Evolutionary conservation across 2,329 filamentous ascomycete genomes (phyloP), one percentile per base, ranked within the genome.

Genomic region (Calonectria pteridis): DNA sequence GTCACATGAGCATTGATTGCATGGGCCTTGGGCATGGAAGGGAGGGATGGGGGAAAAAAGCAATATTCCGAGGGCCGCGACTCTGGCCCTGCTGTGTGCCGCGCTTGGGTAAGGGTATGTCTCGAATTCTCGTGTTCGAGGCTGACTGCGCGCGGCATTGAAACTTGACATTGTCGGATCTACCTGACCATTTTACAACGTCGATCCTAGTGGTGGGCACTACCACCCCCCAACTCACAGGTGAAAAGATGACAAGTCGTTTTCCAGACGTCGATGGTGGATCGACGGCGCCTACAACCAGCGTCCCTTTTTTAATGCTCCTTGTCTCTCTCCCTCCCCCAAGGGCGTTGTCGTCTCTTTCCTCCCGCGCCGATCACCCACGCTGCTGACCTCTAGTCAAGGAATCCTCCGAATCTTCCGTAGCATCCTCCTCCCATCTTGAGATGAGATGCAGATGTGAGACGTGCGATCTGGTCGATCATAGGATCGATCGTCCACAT

Each of bases 311-410:
- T 67, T 35, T 68, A 71, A 51, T 26, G 72, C 59, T 43, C 37
- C 59, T 4, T 64, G 49, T 73, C 53, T 46, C 58, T 67, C 29
- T 40, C 59, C 69, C 71, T 74, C 11, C 65, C 63, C 35, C 58
- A 63, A 66, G 75, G 64, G 77, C 72, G 75, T 74, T 76, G 73
- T 80, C 71, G n/a, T 75, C 78, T 80, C 78, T 79, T 80, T 72
- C 67, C 78, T 80, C 78, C 72, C 40, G 40, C 26, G 63, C 26
- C 49, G 50, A 78, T 77, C 71, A 49, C 33, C 58, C 73, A 68
- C 69, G 29, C 53, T 18, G 33, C 55, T 59, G 18, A 40, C 29
- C 55, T 18, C 7, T 28, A n/a, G 33, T 59, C 40, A 33, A 33
- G 55, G 28, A 59, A 40, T 59, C 46, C 40, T 59, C 71, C 63